Evolutionary conservation across 257 asterid genomes (phyloP), one percentile per base, ranked within the genome.

Genomic region (Dorcoceras hygrometricum): DNA sequence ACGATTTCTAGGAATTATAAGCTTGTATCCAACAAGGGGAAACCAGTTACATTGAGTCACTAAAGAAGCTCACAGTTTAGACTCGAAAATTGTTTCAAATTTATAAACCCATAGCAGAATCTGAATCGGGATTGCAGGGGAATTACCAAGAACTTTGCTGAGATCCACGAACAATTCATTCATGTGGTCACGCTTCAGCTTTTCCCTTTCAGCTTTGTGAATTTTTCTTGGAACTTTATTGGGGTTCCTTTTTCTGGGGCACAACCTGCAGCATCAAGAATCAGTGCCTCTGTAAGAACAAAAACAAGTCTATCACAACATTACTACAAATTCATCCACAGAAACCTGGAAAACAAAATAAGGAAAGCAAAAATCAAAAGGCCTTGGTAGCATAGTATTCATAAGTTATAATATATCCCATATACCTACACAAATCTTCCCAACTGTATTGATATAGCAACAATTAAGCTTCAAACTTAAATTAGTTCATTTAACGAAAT

Each of bases 121-220:
- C 67, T 19, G 50, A 59, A 67, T 14, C 20, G 10, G 10, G 26
- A 55, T 18, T 29, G 66, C 62, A 54, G 66, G 64, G 56, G 68
- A 16, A 50, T 48, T 79, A 84, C 95, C 86, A n/a, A 83, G 75
- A 54, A 78, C 78, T 59, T 66, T 77, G 43, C 77, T 75, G 8
- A 87, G 86, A 68, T 87, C 82, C 64, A 68, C n/a, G 71, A 85
- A 87, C 36, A 85, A 71, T 0, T 79, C 86, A 48, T 87, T 87
- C 80, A 87, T 76, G 46, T 71, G 81, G 64, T 83, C 91, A 1
- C 91, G 86, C 58, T 87, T 87, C 76, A 72, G 75, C 82, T 84
- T 87, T 83, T 87, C 95, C 82, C 95, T 81, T 58, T 77, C 86
- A 8, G 95, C 89, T 72, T 87, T 85, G 69, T 83, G 81, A 62